A percentile compares a stretch with the other conserved stretches of the same genome.
Evolutionary conservation across 2,329 filamentous ascomycete genomes (phyloP).

Genomic region (Ophiobolus disseminans): DNA sequence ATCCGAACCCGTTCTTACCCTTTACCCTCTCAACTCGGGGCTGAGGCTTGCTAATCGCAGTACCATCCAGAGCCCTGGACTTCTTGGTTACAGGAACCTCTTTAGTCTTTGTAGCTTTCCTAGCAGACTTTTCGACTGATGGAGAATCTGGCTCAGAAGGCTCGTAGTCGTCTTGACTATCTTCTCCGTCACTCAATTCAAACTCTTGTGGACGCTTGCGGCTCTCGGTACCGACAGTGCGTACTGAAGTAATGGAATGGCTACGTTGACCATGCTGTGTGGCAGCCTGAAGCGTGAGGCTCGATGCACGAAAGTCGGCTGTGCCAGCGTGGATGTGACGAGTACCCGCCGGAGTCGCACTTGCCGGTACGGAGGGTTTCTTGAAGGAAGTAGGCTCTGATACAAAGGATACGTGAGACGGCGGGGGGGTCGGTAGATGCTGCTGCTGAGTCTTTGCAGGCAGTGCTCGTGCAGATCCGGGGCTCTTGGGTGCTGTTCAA

Average conservation of each 20-base stretch:
- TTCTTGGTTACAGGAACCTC: background rate
- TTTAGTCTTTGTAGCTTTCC: background rate
- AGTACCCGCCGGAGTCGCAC: background rate
- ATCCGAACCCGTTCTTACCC: slow-evolving; percentile 13
- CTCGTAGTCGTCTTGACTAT: slow-evolving; percentile 9
- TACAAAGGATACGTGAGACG: slow-evolving; percentile 2
- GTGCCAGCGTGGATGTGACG: slow-evolving; percentile 4
- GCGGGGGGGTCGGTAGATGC: slow-evolving; percentile 1
- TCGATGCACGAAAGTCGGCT: slow-evolving; percentile 8
- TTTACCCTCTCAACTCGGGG: background rate
- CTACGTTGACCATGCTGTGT: background rate
- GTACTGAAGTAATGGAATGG: background rate
- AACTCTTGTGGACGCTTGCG: slow-evolving; percentile 10
- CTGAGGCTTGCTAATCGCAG: background rate
- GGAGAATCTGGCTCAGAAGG: slow-evolving; percentile 11
- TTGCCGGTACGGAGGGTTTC: slow-evolving; percentile 10
- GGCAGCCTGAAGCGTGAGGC: background rate
- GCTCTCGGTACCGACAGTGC: background rate
- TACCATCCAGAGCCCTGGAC: background rate
- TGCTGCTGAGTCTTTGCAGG: background rate
- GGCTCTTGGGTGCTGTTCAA: background rate
- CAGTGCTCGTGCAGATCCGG: background rate
- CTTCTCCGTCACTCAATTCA: slow-evolving; percentile 17
- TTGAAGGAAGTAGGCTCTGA: slow-evolving; percentile 11
- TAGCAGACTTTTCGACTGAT: background rate